Conservation (phyloP, 176 grass and related monocot species). For the Neostapfia colusana region DNA sequence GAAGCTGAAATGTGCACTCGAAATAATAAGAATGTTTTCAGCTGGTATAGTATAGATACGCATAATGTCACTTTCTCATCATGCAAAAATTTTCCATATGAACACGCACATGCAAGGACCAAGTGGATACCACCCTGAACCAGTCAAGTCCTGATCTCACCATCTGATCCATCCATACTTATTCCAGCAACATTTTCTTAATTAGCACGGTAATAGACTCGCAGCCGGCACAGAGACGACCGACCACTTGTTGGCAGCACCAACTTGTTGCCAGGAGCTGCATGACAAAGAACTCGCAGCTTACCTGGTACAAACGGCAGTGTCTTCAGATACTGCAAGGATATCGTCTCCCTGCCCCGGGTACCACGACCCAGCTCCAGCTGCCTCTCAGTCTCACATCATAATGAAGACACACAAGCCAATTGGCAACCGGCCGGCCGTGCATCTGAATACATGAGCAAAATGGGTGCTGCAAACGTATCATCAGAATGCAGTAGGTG, state of each 20-base stretch:
- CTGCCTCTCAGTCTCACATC: not conserved
- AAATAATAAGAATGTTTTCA: not conserved
- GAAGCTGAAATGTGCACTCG: not conserved
- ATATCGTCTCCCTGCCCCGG: not conserved
- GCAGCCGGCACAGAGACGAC: not conserved
- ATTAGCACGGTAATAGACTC: not conserved
- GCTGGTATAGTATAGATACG: not conserved
- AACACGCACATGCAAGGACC: not conserved
- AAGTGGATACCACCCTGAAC: conserved; percentile 31
- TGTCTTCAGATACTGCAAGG: not conserved
- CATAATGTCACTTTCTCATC: not conserved
- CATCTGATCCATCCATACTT: not conserved
- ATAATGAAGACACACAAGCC: not conserved
- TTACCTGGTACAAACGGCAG: conserved; percentile 27
- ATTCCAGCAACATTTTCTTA: not conserved
- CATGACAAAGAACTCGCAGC: conserved; percentile 31
- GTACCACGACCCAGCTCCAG: not conserved
- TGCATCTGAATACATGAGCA: not conserved
- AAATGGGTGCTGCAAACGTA: not conserved
- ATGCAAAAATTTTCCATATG: not conserved
- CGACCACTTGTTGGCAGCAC: not conserved
- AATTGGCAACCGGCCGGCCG: not conserved
- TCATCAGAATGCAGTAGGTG: not conserved
- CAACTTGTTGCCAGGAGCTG: conserved; percentile 10
- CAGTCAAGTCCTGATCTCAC: not conserved